Base-by-base conservation (phyloP, 306 rosid genomes). In the Herpetospermum pedunculosum region DNA sequence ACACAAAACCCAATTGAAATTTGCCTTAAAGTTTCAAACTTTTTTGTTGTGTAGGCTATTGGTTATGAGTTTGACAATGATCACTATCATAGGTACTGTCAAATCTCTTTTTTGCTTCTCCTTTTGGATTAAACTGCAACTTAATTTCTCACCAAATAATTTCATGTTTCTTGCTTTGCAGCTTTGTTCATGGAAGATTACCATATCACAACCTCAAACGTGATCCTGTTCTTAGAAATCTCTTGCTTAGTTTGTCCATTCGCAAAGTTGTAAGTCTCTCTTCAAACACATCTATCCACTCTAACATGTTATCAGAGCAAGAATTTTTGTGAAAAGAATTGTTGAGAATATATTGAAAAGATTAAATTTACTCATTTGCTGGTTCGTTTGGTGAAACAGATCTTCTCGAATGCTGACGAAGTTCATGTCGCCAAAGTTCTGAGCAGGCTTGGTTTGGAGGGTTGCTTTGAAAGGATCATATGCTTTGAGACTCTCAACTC, bases 181-280 rank as follows among this genome's bases (percentile, higher is more conserved):
- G 97, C 74, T 88, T 34, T 74, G 89, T 91, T 80, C 97, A 94
- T 76, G 97, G 97, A 73, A 88, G 91, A 79, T 83, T 94, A 85
- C 88, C 87, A 7, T 91, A 94, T 74, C 21, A 85, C 48, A 15
- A 84, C 48, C 83, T 94, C 28, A 89, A 86, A 75, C 85, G 89
- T 15, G 97, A 94, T 77, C 88, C 77, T 16, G 80, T 94, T 76
- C 86, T 94, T 32, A 85, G 85, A 80, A 74, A 86, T 76, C 85
- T 88, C 70, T 83, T 91, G 78, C 91, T 81, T 68, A 86, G 95
- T 81, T 77, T 91, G 75, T 95, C 97, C 15, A 1, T 86, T 74
- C 89, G 87, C 75, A 94, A 88, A 86, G 48, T 91, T 53, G 98
- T 94, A 85, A 81, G 55, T 26, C 4, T 44, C 14, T 12, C 3